Base-by-base conservation (phyloP, 495 filamentous ascomycete genomes). In the Apodospora peruviana region DNA sequence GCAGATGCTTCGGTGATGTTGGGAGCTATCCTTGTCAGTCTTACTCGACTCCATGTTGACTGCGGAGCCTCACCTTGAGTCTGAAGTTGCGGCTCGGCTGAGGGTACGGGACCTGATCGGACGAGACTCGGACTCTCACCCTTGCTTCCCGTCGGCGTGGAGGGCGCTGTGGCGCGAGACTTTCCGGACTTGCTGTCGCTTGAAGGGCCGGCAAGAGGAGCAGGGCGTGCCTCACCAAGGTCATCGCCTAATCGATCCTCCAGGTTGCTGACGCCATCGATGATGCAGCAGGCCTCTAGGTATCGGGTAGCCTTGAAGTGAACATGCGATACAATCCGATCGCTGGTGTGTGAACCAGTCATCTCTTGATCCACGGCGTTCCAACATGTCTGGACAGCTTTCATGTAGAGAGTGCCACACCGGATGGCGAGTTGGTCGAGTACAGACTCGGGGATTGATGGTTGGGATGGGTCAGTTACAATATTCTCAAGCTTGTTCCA, bases 311-410 rank as follows among this genome's bases (percentile, higher is more conserved):
- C 65, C 47, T 63, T 68, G 40, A 65, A 58, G 55, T 77, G 66
- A 0, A 70, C 65, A 18, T 63, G 60, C 12, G 60, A 63, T 18
- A 73, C 61, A 21, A 75, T 64, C 36, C 67, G 58, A 36, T 77
- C 73, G 10, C 61, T 57, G 7, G 64, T 63, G 2, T 53, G 58
- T n/a, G 53, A 47, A 4, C 66, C 65, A 1, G 48, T 48, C 32
- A 73, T 73, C 55, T 88, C 83, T 41, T 82, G 77, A 44, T 93
- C 88, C 11, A 87, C 83, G 0, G 88, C 86, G 55, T 78, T 76
- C 64, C 91, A 82, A 53, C 88, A 95, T 10, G 82, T 72, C 63
- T 91, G 84, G 5, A 93, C 88, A 11, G 83, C 85, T 58, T 85
- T 83, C 68, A 88, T 85, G 62, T 91, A 96, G 0, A 83, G 76